Base-by-base conservation (phyloP, 2,329 filamentous ascomycete genomes). In the Cladophialophora carrionii region DNA sequence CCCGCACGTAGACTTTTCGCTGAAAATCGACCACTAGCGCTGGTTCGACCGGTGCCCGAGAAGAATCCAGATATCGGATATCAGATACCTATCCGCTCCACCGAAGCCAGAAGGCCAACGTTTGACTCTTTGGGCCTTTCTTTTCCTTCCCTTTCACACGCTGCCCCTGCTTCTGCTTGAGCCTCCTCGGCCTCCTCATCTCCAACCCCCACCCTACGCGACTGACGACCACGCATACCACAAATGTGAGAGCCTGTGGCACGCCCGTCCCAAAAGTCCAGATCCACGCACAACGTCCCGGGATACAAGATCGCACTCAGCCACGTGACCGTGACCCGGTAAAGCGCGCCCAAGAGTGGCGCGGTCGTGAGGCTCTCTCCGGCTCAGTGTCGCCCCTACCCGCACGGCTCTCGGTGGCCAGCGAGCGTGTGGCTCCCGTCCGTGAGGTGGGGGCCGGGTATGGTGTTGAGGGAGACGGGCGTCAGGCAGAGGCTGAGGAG, bases 1-100 rank as follows among this genome's bases (percentile, higher is more conserved):
- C 2, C 87, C 90, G 32, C 92, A 97, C 76, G 88, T 99, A 53
- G 95, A 99, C 77, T 98, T 97, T 76, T 97, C 93, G 4, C 83
- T 99, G 71, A 99, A 99, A 82, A 93, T 99, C 89, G 83, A 77
- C 88, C 93, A 71, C 90, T 88, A 73, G 63, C 22, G 32, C 37
- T 37, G 34, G 37, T 24, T 1, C 17, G 14, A 51, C 12, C 48
- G 22, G 20, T 51, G 12, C 8, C 10, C n/a, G 20, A 17, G 2
- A 9, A 34, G 32, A 34, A 14, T 12, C 32, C 1, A 8, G 14
- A 12, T 41, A 7, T 7, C 7, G 17, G 34, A 41, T 41, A 43
- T 52, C 49, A 52, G 26, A 54, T n/a, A 41, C 34, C 34, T 20
- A 4, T 31, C 52, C 51, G n/a, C n/a, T n/a, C n/a, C n/a, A n/a